A percentile compares a stretch with the other conserved stretches of the same genome.
Evolutionary conservation across 176 grass and related monocot species (phyloP).

Genomic region (Pontederia paniculata): DNA sequence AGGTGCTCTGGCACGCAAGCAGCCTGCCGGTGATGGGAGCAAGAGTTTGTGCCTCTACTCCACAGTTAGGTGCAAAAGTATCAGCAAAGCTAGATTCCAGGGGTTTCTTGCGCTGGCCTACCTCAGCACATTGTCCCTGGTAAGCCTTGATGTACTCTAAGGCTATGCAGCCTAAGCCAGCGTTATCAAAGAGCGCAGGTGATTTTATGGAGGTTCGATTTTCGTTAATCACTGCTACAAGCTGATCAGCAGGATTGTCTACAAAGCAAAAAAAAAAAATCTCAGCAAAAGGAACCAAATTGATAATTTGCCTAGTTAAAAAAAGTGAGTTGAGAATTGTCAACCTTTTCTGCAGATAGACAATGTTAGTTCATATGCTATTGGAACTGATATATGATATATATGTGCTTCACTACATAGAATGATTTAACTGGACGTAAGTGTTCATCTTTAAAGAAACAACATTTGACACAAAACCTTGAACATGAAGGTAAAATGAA

Average conservation of each 20-base stretch:
- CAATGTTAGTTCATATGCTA: too few relatives aligned
- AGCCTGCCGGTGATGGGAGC: conserved; percentile 68
- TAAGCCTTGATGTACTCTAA: conserved; percentile 91
- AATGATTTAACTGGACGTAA: too few relatives aligned
- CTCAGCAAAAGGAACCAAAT: conserved; percentile 2
- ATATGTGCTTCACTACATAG: too few relatives aligned
- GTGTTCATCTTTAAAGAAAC: too few relatives aligned
- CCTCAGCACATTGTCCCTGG: conserved; percentile 47
- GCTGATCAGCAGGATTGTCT: conserved; percentile 79
- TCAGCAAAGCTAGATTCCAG: conserved; percentile 43
- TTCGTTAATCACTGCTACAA: conserved; percentile 57
- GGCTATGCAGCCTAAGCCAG: conserved; percentile 76
- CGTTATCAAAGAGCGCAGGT: conserved; percentile 42
- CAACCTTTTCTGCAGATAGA: neutral
- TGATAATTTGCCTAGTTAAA: conserved; percentile 4
- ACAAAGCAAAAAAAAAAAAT: conserved; percentile 9
- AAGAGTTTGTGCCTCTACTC: conserved; percentile 50
- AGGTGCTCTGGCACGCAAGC: conserved; percentile 65
- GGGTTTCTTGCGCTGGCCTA: conserved; percentile 60
- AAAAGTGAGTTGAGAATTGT: neutral
- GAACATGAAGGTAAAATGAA: too few relatives aligned
- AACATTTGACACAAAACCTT: too few relatives aligned
- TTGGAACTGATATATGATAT: too few relatives aligned
- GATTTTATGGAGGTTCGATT: conserved; percentile 78
- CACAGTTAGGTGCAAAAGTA: conserved; percentile 66